Conservation (phyloP, 345 rosid species). For the Sisymbrium irio region DNA sequence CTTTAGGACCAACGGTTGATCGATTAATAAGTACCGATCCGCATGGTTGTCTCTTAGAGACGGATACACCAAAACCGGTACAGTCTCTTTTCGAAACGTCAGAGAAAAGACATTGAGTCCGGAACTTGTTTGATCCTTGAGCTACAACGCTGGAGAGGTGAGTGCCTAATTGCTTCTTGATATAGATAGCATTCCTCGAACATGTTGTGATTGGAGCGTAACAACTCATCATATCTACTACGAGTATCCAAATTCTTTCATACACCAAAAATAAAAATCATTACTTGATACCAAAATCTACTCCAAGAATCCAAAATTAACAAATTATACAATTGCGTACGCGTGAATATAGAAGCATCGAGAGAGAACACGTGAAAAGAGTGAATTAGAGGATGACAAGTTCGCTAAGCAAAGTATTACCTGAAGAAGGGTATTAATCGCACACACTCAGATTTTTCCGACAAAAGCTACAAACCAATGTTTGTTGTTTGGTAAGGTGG, state of each 20-base stretch:
- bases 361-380: constrained; percentile 25
- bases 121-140: constrained; percentile 42
- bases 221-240: constrained; percentile 53
- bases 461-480: constrained; percentile 3
- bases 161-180: constrained; percentile 47
- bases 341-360: background rate
- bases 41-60: constrained; percentile 40
- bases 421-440: background rate
- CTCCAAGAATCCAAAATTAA: too few relatives aligned
- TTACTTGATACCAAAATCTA: background rate
- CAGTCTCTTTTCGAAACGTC: constrained; percentile 34
- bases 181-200: constrained; percentile 47
- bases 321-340: constrained; percentile 4
- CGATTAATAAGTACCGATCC: constrained; percentile 39
- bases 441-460: constrained; percentile 17
- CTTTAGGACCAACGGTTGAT: constrained; percentile 36
- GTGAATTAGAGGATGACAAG: constrained; percentile 7
- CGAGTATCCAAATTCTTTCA: too few relatives aligned
- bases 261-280: background rate
- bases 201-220: constrained; percentile 51
- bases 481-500: background rate
- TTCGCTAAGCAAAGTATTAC: constrained; percentile 32
- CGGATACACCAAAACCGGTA: constrained; percentile 40
- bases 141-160: constrained; percentile 35
- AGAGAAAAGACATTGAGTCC: constrained; percentile 33